Evolutionary conservation across 495 filamentous ascomycete genomes (phyloP).

Genomic region (Daldinia concentrica): DNA sequence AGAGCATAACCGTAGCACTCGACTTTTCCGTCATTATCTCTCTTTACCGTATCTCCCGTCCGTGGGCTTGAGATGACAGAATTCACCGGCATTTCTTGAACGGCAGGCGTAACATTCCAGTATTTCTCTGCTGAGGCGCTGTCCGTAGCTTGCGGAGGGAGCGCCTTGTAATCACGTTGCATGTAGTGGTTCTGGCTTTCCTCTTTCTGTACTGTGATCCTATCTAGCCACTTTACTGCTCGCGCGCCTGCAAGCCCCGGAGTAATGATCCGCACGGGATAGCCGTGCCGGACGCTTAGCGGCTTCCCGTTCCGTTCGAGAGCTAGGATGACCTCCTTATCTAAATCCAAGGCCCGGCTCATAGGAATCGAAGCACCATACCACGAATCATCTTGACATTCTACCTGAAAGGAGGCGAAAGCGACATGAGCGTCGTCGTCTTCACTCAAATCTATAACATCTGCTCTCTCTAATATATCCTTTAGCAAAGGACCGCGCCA

Average conservation of each 20-base stretch:
- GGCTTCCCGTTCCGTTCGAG: constrained; percentile 63
- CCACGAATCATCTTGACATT: constrained; percentile 46
- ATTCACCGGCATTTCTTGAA: constrained; percentile 67
- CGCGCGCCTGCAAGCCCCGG: constrained; percentile 66
- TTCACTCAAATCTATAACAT: background rate
- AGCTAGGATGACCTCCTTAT: constrained; percentile 65
- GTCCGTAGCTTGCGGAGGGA: constrained; percentile 59
- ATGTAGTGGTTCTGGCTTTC: constrained; percentile 65
- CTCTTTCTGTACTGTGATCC: constrained; percentile 61
- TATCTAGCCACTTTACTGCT: constrained; percentile 69
- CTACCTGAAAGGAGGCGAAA: constrained; percentile 19
- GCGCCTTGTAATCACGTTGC: constrained; percentile 66
- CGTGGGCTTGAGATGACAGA: constrained; percentile 56
- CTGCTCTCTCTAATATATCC: constrained; percentile 63
- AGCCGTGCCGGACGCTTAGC: constrained; percentile 63
- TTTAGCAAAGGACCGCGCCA: constrained; percentile 65
- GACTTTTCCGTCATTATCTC: constrained; percentile 2
- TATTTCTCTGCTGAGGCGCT: constrained; percentile 58
- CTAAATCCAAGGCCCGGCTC: constrained; percentile 57
- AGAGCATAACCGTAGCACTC: constrained; percentile 14
- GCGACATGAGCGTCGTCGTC: constrained; percentile 3
- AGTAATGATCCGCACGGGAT: constrained; percentile 63
- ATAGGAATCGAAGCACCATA: constrained; percentile 67
- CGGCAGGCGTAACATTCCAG: constrained; percentile 59
- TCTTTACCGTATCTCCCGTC: constrained; percentile 11